These are phyloP conservation scores for Nicotiana attenuata DNA, from an alignment of 257 asterid species.

Conservation along the genomic window DNA sequence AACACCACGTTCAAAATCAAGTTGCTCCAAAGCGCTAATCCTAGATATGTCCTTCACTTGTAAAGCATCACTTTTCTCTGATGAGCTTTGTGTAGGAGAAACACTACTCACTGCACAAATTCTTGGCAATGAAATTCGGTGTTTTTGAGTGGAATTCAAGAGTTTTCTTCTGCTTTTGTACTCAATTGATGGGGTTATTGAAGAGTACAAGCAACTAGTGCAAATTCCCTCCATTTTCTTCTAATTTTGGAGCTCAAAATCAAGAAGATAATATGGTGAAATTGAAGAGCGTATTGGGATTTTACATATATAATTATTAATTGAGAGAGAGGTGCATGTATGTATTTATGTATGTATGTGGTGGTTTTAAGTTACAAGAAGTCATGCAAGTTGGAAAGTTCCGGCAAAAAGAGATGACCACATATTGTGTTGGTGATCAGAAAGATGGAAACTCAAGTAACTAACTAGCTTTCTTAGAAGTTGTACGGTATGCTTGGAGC, in stretches of 20 bases:
- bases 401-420: not conserved
- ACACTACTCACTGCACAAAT: constrained; percentile 11
- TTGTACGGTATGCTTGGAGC: not conserved
- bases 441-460: not conserved
- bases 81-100: not conserved
- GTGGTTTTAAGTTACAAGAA: not conserved
- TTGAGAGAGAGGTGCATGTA: not conserved
- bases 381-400: not conserved
- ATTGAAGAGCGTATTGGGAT: not conserved
- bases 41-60: constrained; percentile 6
- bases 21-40: constrained; percentile 70
- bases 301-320: not conserved
- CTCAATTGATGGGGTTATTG: not conserved
- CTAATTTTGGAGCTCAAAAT: not conserved
- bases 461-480: not conserved
- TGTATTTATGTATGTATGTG: not conserved
- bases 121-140: not conserved
- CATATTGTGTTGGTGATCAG: not conserved
- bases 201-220: constrained; percentile 9
- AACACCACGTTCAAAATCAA: constrained; percentile 87
- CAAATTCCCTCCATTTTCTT: constrained; percentile 6
- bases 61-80: not conserved
- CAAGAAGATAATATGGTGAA: not conserved
- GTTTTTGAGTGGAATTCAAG: not conserved
- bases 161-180: not conserved